Conservation (phyloP, 805 yeast species). For the Maudiozyma barnettii region DNA sequence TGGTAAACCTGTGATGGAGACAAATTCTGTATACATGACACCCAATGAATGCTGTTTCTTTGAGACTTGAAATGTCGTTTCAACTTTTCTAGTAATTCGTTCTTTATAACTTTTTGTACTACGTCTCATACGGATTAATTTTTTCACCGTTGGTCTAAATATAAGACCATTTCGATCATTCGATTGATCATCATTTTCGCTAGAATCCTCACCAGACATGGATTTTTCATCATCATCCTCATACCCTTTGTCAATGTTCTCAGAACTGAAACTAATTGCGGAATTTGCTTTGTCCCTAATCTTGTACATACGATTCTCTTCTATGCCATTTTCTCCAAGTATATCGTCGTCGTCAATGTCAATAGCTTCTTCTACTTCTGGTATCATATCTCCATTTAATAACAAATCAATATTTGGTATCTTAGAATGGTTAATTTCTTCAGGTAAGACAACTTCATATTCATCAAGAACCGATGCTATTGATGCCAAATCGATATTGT, state of each 20-base stretch:
- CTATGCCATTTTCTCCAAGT: neutral
- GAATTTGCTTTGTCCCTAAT: neutral
- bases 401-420: neutral
- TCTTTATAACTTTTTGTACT: conserved; percentile 5
- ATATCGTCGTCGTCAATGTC: neutral
- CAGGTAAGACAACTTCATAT: conserved; percentile 16
- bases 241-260: neutral
- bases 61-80: conserved; percentile 19
- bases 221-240: conserved; percentile 1
- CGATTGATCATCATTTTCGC: neutral
- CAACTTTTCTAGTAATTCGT: conserved; percentile 5
- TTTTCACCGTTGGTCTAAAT: conserved; percentile 2
- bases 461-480: conserved; percentile 24
- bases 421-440: neutral
- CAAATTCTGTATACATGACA: conserved; percentile 66
- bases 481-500: conserved; percentile 11
- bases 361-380: neutral
- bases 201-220: neutral
- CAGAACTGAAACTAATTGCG: neutral
- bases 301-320: neutral
- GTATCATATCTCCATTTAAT: conserved; percentile 2
- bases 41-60: conserved; percentile 40
- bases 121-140: conserved; percentile 5
- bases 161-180: conserved; percentile 3
- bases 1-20: conserved; percentile 69